Conservation (phyloP, 495 filamentous ascomycete species). For the Penicillium canariense region DNA sequence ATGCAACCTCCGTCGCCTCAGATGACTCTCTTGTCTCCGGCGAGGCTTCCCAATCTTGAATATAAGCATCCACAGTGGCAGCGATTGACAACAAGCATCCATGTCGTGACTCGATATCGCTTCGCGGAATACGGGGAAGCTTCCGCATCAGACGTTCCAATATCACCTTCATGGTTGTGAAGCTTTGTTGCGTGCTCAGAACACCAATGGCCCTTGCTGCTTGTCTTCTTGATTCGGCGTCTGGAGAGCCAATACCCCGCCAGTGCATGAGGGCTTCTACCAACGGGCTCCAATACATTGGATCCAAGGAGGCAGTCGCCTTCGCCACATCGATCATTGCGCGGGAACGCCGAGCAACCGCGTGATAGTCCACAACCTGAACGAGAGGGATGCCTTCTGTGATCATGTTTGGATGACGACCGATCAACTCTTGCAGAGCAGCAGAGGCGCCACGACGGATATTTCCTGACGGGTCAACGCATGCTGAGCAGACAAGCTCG, state of each 20-base stretch:
- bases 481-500: conserved; percentile 76
- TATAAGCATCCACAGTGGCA: conserved; percentile 37
- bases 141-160: conserved; percentile 42
- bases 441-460: conserved; percentile 90
- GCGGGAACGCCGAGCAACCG: conserved; percentile 79
- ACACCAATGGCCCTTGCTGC: conserved; percentile 68
- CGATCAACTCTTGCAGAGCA: conserved; percentile 90
- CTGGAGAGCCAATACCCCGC: conserved; percentile 79
- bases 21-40: conserved; percentile 8
- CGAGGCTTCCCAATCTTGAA: conserved; percentile 9
- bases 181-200: conserved; percentile 43
- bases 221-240: conserved; percentile 66
- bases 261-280: conserved; percentile 73
- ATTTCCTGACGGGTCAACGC: conserved; percentile 86
- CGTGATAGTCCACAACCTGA: conserved; percentile 88
- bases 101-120: conserved; percentile 66
- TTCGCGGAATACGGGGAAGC: conserved; percentile 47
- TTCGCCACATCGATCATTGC: conserved; percentile 75
- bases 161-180: conserved; percentile 31
- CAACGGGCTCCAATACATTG: conserved; percentile 68
- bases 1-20: conserved; percentile 22
- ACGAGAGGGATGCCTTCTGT: conserved; percentile 77
- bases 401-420: conserved; percentile 83
- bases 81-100: conserved; percentile 64
- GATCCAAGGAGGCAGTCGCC: conserved; percentile 59